These are phyloP conservation scores for Paulownia fortunei DNA, from an alignment of 257 asterid genomes.

Conservation along the genomic window DNA sequence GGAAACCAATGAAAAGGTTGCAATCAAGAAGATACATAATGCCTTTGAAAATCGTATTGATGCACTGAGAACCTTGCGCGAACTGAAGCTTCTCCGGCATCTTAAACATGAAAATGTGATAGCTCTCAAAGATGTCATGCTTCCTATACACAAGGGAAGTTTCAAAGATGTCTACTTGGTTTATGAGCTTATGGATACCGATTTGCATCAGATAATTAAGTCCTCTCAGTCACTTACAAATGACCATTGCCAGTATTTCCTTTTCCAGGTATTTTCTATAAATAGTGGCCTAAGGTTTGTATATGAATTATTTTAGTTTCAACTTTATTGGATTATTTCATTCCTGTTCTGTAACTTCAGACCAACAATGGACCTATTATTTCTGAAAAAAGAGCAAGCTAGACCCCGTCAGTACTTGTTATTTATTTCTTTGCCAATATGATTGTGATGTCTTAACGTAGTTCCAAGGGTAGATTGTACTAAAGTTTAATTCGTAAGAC, in stretches of 20 bases:
- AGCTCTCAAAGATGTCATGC: conserved; percentile 68
- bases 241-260: conserved; percentile 73
- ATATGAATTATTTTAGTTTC: background rate
- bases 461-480: background rate
- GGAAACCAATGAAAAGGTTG: conserved; percentile 70
- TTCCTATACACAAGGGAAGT: conserved; percentile 60
- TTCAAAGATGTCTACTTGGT: conserved; percentile 72
- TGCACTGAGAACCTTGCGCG: conserved; percentile 67
- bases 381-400: conserved; percentile 13
- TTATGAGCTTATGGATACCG: conserved; percentile 73
- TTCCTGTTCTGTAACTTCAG: background rate
- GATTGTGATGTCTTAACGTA: background rate
- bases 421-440: background rate
- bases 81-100: conserved; percentile 69
- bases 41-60: conserved; percentile 71
- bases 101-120: conserved; percentile 71
- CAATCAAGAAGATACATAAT: conserved; percentile 66
- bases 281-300: conserved; percentile 5
- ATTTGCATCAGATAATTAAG: conserved; percentile 69
- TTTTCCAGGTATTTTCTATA: conserved; percentile 56
- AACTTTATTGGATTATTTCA: background rate
- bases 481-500: background rate
- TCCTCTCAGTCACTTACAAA: conserved; percentile 63
- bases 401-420: background rate
- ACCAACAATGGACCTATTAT: background rate